Base-by-base conservation (phyloP, 1,284 basidiomycete genomes). In the Ceratobasidium sp. region DNA sequence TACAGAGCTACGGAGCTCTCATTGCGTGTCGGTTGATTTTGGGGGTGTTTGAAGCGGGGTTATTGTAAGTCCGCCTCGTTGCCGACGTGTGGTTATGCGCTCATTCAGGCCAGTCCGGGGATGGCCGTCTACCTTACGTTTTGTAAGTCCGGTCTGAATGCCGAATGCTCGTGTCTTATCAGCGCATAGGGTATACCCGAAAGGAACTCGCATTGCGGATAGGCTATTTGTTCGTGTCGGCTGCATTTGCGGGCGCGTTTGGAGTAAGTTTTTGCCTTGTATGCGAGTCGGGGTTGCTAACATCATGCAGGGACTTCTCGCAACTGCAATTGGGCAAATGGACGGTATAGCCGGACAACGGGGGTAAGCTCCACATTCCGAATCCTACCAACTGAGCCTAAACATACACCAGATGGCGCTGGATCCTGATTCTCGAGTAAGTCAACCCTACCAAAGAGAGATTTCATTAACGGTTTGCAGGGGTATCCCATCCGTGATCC, bases 361-460 rank as follows among this genome's bases (percentile, higher is more conserved):
- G 42, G 72, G 72, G 72, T 71, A 43, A 52, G 72, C 53, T n/a
- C 25, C 0, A 35, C 32, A 22, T 35, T 27, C 17, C 38, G n/a
- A 47, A 6, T 22, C 7, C 8, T 15, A 47, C 45, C 12, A 54
- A 55, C 25, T 6, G 45, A 54, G 6, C 7, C 27, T 52, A 2
- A 54, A 6, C n/a, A n/a, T 55, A 5, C 17, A 20, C 12, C 17
- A 71, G 72, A 13, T 72, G 70, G 72, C 65, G 72, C 25, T 71
- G 72, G 72, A 69, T 72, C 38, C 53, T 72, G 15, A 71, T 72
- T 32, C 43, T 72, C 38, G 72, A 71, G 69, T 65, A 65, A 22
- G 69, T 34, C 40, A 20, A 20, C 32, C 31, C 42, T 25, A 25
- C 0, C 42, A n/a, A 17, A 20, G 25, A 29, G 10, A 34, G 29